These are phyloP conservation scores for Trypanosoma rangeli DNA, from an alignment of 208 protist genomes.

Conservation along the genomic window DNA sequence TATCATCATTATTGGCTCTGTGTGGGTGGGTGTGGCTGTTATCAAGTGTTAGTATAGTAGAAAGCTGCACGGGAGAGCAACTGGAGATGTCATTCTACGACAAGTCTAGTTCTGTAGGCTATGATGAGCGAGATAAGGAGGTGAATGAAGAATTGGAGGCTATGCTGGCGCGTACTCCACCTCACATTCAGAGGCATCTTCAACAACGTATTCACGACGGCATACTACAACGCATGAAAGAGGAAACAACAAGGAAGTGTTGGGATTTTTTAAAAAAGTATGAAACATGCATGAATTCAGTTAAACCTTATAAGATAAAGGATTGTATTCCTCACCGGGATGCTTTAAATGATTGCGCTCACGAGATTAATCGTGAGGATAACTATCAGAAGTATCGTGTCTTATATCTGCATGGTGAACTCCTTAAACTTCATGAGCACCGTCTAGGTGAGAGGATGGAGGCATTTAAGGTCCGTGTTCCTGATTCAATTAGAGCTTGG, in stretches of 20 bases:
- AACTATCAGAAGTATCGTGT: constrained; percentile 84
- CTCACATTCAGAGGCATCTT: constrained; percentile 59
- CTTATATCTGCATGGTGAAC: constrained; percentile 82
- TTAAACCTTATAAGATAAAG: constrained; percentile 59
- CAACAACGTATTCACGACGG: constrained; percentile 87
- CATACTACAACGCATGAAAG: constrained; percentile 87
- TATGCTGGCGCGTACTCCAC: constrained; percentile 68
- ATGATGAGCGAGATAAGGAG: constrained; percentile 72
- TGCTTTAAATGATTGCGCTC: constrained; percentile 83
- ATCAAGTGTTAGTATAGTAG: neutral
- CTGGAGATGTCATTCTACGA: constrained; percentile 73
- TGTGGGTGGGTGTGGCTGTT: neutral
- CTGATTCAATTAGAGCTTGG: constrained; percentile 71
- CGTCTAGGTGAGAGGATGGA: constrained; percentile 75
- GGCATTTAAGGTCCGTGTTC: constrained; percentile 64
- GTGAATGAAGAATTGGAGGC: constrained; percentile 78
- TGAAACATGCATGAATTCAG: constrained; percentile 69
- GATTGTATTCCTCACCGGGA: constrained; percentile 78
- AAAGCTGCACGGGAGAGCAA: neutral
- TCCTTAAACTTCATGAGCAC: constrained; percentile 74
- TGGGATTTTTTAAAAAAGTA: constrained; percentile 78
- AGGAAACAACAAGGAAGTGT: constrained; percentile 80
- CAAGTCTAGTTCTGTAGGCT: constrained; percentile 81
- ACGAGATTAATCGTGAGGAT: constrained; percentile 81
- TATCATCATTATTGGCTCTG: neutral